These are phyloP conservation scores for Cymbopogon citratus DNA, from an alignment of 176 grass and related monocot species.

Conservation along the genomic window DNA sequence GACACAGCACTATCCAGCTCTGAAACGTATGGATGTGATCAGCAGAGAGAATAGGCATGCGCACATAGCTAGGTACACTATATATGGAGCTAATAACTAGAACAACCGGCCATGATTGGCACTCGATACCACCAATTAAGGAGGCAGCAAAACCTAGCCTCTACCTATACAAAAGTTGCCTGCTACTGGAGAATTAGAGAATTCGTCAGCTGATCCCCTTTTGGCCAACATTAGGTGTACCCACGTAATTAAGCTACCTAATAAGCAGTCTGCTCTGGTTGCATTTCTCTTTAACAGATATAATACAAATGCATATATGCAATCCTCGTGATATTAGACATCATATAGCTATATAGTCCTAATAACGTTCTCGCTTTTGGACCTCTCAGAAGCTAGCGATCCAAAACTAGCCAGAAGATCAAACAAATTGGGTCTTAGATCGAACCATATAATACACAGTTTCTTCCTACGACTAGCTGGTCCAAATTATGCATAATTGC, in stretches of 20 bases:
- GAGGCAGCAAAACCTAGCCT: neutral
- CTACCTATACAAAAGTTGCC: neutral
- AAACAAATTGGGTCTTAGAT: neutral
- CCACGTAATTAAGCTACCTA: neutral
- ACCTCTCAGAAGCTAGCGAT: too few species aligned
- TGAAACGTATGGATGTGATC: neutral
- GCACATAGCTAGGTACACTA: too few species aligned
- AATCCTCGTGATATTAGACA: too few species aligned
- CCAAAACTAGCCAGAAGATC: neutral
- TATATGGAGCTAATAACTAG: neutral
- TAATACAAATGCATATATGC: neutral
- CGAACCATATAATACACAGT: too few species aligned
- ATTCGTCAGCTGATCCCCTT: neutral
- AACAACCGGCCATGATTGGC: neutral
- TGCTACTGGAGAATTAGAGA: neutral
- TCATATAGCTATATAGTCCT: too few species aligned
- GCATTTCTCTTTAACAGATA: neutral
- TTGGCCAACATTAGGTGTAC: slow-evolving; percentile 12
- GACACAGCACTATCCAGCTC: neutral
- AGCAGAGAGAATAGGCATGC: neutral
- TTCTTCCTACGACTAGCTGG: neutral
- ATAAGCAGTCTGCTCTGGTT: neutral
- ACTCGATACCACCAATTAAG: too few species aligned
- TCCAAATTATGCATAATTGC: neutral
- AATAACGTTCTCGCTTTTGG: too few species aligned